Evolutionary conservation across 306 rosid genomes (phyloP).

Genomic region (Glycine soja): DNA sequence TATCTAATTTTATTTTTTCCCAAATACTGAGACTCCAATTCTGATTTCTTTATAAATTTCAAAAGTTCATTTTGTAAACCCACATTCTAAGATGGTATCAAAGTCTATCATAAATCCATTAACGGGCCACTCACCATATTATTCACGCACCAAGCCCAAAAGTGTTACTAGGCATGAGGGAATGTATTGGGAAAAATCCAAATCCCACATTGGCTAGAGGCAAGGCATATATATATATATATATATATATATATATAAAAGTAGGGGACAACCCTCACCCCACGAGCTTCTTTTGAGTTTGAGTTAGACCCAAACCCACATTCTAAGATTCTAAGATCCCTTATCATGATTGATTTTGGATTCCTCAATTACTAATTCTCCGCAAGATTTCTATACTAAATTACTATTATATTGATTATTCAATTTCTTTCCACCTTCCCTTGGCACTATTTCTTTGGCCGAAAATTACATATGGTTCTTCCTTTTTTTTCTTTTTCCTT

Average conservation of each 20-base stretch:
- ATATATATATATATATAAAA: too few relatives aligned
- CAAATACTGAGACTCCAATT: slow-evolving; percentile 6
- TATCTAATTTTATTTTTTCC: slow-evolving; percentile 20
- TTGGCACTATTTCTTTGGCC: background rate
- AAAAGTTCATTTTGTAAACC: background rate
- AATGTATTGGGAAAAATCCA: too few relatives aligned
- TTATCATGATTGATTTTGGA: background rate
- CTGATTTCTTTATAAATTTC: slow-evolving; percentile 10
- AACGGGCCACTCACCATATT: too few relatives aligned
- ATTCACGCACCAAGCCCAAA: too few relatives aligned
- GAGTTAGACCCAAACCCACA: too few relatives aligned
- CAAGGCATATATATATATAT: too few relatives aligned
- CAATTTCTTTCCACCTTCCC: slow-evolving; percentile 33
- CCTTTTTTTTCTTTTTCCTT: background rate
- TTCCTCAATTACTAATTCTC: slow-evolving; percentile 22
- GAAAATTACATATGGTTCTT: background rate
- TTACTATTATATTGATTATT: slow-evolving; percentile 20
- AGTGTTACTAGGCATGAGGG: too few relatives aligned
- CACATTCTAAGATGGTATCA: too few relatives aligned
- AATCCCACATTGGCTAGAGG: too few relatives aligned
- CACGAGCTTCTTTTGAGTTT: too few relatives aligned
- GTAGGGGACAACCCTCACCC: too few relatives aligned
- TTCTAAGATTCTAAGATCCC: background rate
- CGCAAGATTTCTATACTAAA: slow-evolving; percentile 3
- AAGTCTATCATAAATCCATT: too few relatives aligned